Evolutionary conservation across 148 eudicot genomes (phyloP).

Genomic region (Chenopodium quinoa): DNA sequence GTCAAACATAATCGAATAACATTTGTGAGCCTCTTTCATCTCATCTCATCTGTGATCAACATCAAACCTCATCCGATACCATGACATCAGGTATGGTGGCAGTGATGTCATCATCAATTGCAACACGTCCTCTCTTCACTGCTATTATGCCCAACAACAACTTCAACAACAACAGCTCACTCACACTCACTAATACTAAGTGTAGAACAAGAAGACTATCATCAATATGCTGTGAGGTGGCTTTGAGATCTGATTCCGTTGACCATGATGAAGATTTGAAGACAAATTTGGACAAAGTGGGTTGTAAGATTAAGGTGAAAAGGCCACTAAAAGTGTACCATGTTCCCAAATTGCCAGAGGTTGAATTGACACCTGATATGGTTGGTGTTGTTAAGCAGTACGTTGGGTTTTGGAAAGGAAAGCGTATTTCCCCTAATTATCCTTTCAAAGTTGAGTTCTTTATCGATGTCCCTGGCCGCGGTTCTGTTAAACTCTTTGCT

Average conservation of each 20-base stretch:
- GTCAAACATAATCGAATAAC: no score
- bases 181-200: background rate
- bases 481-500: constrained; percentile 49
- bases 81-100: background rate
- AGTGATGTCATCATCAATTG: background rate
- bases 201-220: no score
- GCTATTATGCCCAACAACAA: background rate
- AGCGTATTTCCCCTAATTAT: constrained; percentile 56
- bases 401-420: constrained; percentile 70
- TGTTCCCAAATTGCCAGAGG: constrained; percentile 51
- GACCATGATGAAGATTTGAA: constrained; percentile 19
- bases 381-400: constrained; percentile 58
- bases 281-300: constrained; percentile 42
- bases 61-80: background rate
- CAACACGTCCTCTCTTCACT: background rate
- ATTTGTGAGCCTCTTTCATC: no score
- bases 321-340: constrained; percentile 64
- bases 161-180: background rate
- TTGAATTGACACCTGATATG: constrained; percentile 44
- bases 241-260: constrained; percentile 1
- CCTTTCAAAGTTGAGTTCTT: constrained; percentile 64
- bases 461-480: constrained; percentile 36
- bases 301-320: constrained; percentile 59
- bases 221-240: constrained; percentile 3
- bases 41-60: background rate